Conservation (phyloP, 768 basidiomycete genomes). For the Hygrophorus russula region DNA sequence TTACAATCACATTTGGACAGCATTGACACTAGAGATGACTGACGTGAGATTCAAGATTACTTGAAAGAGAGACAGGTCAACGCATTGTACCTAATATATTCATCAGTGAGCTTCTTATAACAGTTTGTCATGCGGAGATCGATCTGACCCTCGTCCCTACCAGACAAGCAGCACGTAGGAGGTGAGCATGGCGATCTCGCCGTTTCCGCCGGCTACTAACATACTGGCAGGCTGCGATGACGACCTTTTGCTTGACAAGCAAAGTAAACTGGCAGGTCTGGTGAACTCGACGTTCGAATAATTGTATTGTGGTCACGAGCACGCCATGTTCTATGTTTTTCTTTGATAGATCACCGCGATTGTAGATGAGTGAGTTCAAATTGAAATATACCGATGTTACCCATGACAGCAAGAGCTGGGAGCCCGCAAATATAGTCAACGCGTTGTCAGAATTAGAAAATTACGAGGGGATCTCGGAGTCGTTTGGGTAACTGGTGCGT, state of each 20-base stretch:
- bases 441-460: too few relatives aligned
- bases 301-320: too few relatives aligned
- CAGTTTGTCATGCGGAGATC: background rate
- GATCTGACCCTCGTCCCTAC: too few relatives aligned
- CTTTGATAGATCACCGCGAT: too few relatives aligned
- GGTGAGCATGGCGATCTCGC: background rate
- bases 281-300: background rate
- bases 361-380: too few relatives aligned
- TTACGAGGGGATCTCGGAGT: too few relatives aligned
- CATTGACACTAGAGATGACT: constrained; percentile 50
- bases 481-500: too few relatives aligned
- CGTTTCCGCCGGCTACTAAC: background rate
- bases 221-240: constrained; percentile 3
- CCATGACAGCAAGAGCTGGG: too few relatives aligned
- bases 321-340: too few relatives aligned
- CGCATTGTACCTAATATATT: constrained; percentile 71
- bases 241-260: background rate
- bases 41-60: constrained; percentile 53
- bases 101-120: constrained; percentile 34
- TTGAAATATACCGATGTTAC: constrained; percentile 18
- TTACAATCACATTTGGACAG: constrained; percentile 19
- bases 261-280: constrained; percentile 3
- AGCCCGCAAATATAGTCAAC: too few relatives aligned
- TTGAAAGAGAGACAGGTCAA: constrained; percentile 49
- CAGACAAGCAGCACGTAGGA: constrained; percentile 5